Percentiles rank a stretch among this genome's conserved stretches.
These are phyloP conservation scores for Pleurozium schreberi DNA, from an alignment of 225 moss, liverwort and hornwort genomes.

Conservation along the genomic window DNA sequence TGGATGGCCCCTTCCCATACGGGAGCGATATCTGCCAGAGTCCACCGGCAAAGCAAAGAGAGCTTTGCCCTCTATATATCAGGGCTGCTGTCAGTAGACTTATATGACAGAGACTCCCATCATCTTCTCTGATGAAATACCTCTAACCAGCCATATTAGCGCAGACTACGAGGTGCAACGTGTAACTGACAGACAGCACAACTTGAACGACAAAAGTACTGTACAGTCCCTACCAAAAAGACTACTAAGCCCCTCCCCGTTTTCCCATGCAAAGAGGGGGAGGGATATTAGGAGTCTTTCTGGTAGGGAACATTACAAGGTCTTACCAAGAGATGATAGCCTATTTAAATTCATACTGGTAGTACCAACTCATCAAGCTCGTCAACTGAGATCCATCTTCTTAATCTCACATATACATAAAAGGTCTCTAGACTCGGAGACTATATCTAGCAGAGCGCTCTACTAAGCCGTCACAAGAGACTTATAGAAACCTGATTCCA, in stretches of 20 bases:
- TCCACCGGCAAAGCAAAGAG: constrained; percentile 62
- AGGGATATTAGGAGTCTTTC: no score
- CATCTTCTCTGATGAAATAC: not conserved
- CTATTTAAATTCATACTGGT: not conserved
- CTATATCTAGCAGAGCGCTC: not conserved
- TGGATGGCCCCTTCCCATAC: constrained; percentile 99
- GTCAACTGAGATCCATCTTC: not conserved
- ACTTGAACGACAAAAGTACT: not conserved
- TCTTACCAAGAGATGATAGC: not conserved
- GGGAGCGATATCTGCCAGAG: constrained; percentile 90
- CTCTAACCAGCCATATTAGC: not conserved
- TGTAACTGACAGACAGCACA: not conserved
- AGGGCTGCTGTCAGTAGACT: constrained; percentile 72
- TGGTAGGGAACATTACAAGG: not conserved
- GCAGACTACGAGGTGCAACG: not conserved
- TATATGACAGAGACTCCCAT: constrained; percentile 20
- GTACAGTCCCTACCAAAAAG: not conserved
- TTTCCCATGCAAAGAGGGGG: not conserved
- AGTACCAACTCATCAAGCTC: not conserved
- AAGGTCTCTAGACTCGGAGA: not conserved
- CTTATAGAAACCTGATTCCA: not conserved
- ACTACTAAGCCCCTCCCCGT: not conserved
- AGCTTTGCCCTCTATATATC: constrained; percentile 79
- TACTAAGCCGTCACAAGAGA: not conserved
- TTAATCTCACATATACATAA: not conserved